Percentiles rank a stretch among this genome's conserved stretches.
Evolutionary conservation across 2,329 filamentous ascomycete genomes (phyloP).

Genomic region (Curvularia sp.): DNA sequence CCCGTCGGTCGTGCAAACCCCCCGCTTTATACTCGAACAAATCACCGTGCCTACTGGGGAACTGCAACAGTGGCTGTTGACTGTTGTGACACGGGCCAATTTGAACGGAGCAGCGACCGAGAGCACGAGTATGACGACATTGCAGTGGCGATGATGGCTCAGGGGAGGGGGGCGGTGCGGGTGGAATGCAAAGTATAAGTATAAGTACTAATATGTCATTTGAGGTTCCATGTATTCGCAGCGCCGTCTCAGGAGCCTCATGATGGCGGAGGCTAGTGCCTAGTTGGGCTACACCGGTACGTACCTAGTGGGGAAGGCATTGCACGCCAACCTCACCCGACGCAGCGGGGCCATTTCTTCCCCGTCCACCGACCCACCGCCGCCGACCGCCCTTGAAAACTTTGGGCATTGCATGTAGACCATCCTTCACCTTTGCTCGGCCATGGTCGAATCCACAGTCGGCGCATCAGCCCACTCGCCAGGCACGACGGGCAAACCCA

Average conservation of each 20-base stretch:
- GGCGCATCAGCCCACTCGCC: constrained; percentile 35
- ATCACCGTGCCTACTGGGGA: neutral
- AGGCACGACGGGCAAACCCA: constrained; percentile 33
- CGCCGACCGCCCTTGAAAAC: constrained; percentile 17
- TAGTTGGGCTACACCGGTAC: constrained; percentile 10
- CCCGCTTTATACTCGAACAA: neutral
- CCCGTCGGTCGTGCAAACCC: too few relatives aligned
- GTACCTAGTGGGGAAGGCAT: constrained; percentile 19
- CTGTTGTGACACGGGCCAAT: neutral
- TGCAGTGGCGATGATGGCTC: neutral
- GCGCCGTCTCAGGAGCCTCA: constrained; percentile 4
- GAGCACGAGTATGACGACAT: neutral
- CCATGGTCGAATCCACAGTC: constrained; percentile 38
- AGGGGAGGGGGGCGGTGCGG: neutral
- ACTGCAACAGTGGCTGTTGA: neutral
- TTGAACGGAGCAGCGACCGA: too few relatives aligned
- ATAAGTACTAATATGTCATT: neutral
- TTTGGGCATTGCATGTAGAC: constrained; percentile 18
- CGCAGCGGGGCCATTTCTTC: constrained; percentile 18
- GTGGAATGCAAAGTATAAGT: neutral
- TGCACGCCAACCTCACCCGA: constrained; percentile 4
- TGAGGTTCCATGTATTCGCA: neutral
- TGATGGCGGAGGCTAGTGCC: constrained; percentile 12
- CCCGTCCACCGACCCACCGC: constrained; percentile 24
- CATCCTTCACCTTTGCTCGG: constrained; percentile 11